Conservation (phyloP, 345 rosid genomes). For the Eucalyptus regnans region DNA sequence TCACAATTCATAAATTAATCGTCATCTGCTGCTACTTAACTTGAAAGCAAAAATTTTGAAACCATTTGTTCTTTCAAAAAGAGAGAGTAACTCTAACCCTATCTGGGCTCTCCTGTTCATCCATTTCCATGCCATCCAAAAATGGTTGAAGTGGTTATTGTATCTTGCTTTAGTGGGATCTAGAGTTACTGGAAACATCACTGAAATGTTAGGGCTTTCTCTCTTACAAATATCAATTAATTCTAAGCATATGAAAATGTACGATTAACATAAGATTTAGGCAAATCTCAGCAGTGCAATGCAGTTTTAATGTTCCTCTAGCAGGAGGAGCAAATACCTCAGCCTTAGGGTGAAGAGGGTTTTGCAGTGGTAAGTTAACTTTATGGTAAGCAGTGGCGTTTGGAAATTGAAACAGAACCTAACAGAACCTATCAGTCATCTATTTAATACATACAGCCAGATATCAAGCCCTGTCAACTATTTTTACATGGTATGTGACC, state of each 20-base stretch:
- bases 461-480: background rate
- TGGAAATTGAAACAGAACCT: background rate
- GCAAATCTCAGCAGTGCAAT: background rate
- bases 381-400: background rate
- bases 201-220: background rate
- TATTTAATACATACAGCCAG: background rate
- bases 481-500: background rate
- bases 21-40: background rate
- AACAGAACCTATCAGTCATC: background rate
- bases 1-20: background rate
- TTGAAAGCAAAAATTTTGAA: background rate
- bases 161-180: background rate
- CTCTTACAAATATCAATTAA: background rate
- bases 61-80: background rate
- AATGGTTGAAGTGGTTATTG: background rate
- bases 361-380: background rate
- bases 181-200: background rate
- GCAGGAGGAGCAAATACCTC: background rate
- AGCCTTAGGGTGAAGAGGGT: background rate
- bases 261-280: background rate
- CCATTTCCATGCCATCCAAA: background rate
- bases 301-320: background rate
- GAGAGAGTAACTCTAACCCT: background rate
- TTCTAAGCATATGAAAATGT: background rate
- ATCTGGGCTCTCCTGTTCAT: background rate